Base-by-base conservation (phyloP, 768 basidiomycete species). In the Phaeotremella skinneri region DNA sequence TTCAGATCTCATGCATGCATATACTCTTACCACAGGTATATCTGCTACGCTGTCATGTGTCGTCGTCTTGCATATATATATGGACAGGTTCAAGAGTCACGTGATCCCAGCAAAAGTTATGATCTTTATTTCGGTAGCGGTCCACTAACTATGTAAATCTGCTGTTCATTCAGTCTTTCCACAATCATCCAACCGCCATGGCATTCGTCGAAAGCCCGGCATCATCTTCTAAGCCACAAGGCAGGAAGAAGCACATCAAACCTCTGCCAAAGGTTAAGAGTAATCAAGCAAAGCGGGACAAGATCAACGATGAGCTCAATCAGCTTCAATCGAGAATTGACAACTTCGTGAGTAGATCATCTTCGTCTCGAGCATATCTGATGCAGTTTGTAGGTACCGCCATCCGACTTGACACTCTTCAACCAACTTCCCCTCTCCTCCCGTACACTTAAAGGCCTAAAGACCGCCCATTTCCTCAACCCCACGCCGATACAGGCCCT, bases 401-500 rank as follows among this genome's bases (percentile, higher is more conserved):
- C 82, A 4, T 77, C 79, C 2, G 82, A 80, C 31, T 72, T 87
- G 23, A 82, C 81, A 55, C 76, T 81, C 2, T 92, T 92, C 75
- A 68, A 82, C 21, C 85, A 89, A 67, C 81, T 92, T 20, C 91
- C 90, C 4, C 83, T 94, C 42, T 91, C 89, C 0, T 81, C 84
- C 13, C 75, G 80, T 16, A 91, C 91, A 1, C 87, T 88, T 70
- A 83, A 83, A 78, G 90, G 92, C 16, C 80, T 98, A 32, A 90
- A 89, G 79, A 88, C 89, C 60, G 85, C 86, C 0, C 91, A 85
- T 70, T 96, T 92, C 68, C 81, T 86, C 42, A 81, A 87, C 21
- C 91, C 91, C 83, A 96, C 93, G 0, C 87, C 91, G 56, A 87
- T 88, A 47, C 87, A 88, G 69, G 76, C 81, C 4, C 79, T 82